Evolutionary conservation across 371 early-diverging fungal species (phyloP).

Genomic region (Fennellomyces sp.): DNA sequence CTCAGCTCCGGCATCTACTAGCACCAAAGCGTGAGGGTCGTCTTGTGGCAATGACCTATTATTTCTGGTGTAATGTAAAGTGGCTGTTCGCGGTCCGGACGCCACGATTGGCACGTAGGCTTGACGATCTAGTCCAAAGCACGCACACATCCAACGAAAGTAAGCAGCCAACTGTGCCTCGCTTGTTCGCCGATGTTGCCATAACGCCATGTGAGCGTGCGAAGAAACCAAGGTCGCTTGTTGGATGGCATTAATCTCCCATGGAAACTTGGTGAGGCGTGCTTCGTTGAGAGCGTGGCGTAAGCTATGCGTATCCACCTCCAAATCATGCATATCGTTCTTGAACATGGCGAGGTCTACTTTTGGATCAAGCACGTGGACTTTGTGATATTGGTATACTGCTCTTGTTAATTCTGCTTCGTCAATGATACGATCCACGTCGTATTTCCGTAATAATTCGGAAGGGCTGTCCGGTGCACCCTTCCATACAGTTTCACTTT

Average conservation of each 20-base stretch:
- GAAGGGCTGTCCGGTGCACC: constrained; percentile 42
- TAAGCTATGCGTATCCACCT: constrained; percentile 3
- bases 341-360: too few relatives aligned
- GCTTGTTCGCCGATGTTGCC: constrained; percentile 39
- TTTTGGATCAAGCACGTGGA: background rate
- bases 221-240: constrained; percentile 39
- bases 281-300: constrained; percentile 44
- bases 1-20: constrained; percentile 92
- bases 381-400: background rate
- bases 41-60: constrained; percentile 41
- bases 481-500: constrained; percentile 53
- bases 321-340: background rate
- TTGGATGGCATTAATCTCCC: constrained; percentile 52
- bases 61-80: constrained; percentile 60
- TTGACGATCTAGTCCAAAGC: constrained; percentile 46
- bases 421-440: constrained; percentile 49
- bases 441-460: constrained; percentile 44
- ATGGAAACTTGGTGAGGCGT: constrained; percentile 55
- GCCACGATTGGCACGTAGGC: constrained; percentile 68
- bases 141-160: constrained; percentile 58
- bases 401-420: constrained; percentile 22
- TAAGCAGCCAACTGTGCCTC: constrained; percentile 59
- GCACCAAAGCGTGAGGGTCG: constrained; percentile 53
- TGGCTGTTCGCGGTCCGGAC: constrained; percentile 56
- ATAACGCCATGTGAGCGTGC: constrained; percentile 43